Conservation (phyloP, 306 rosid species). For the Nissolia schottii region DNA sequence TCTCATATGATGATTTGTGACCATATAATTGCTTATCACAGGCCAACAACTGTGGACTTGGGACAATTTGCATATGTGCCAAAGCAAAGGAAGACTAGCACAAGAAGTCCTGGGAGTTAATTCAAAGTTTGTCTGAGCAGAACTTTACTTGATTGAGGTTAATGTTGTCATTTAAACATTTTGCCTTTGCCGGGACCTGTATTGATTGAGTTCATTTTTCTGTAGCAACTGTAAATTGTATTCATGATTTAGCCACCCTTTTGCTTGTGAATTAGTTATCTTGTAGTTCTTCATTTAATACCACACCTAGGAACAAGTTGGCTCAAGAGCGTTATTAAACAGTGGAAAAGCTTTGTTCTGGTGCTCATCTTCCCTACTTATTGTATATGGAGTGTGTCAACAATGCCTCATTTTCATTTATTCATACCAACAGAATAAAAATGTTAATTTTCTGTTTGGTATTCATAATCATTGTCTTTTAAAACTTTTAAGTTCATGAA, state of each 20-base stretch:
- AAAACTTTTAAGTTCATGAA: not conserved
- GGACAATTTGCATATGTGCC: conserved; percentile 53
- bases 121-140: conserved; percentile 19
- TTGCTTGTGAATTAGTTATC: not conserved
- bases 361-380: not conserved
- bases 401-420: conserved; percentile 20
- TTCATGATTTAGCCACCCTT: conserved; percentile 14
- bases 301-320: conserved; percentile 16
- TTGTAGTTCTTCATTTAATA: not conserved
- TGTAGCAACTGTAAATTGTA: conserved; percentile 23
- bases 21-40: conserved; percentile 18
- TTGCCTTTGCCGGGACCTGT: conserved; percentile 13
- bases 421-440: conserved; percentile 17
- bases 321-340: conserved; percentile 18
- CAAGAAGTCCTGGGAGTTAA: conserved; percentile 26
- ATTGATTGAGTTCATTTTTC: not conserved
- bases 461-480: not conserved
- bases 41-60: conserved; percentile 47
- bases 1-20: conserved; percentile 22
- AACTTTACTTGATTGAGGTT: conserved; percentile 5
- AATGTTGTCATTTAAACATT: conserved; percentile 14
- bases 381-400: conserved; percentile 8
- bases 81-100: conserved; percentile 39
- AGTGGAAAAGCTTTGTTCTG: conserved; percentile 21
- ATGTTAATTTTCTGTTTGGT: not conserved